Evolutionary conservation across 2,329 filamentous ascomycete species (phyloP).

Genomic region (Ceratocystis cubensis): DNA sequence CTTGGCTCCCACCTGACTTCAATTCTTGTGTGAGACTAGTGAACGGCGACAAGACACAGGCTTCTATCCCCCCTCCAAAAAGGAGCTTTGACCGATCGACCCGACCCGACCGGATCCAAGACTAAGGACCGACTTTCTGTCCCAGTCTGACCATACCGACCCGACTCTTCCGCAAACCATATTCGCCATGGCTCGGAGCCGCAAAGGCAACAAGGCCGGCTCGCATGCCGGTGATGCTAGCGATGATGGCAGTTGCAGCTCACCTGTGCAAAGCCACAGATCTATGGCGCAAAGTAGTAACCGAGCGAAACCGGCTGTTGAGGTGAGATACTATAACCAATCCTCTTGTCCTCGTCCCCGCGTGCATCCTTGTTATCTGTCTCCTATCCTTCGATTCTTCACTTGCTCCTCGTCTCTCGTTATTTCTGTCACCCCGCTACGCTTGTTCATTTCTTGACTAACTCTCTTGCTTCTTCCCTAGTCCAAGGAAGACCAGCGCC

Average conservation of each 20-base stretch:
- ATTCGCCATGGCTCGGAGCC: slow-evolving; percentile 24
- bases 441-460: slow-evolving; percentile 18
- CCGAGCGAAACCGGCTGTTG: not conserved
- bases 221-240: slow-evolving; percentile 51
- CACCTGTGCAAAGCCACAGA: slow-evolving; percentile 3
- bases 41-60: not conserved
- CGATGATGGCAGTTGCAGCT: slow-evolving; percentile 34
- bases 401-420: too few species aligned
- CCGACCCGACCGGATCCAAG: not conserved
- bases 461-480: slow-evolving; percentile 17
- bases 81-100: not conserved
- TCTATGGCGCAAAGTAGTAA: not conserved
- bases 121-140: not conserved
- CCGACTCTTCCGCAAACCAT: too few species aligned
- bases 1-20: not conserved
- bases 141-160: not conserved
- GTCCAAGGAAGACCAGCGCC: slow-evolving; percentile 11
- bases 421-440: too few species aligned
- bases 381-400: too few species aligned
- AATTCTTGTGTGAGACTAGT: not conserved
- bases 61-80: not conserved
- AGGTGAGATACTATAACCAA: not conserved
- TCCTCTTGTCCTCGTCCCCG: too few species aligned
- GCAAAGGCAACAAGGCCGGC: slow-evolving; percentile 52
- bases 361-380: too few species aligned